These are phyloP conservation scores for Jamesozyma lodderae DNA, from an alignment of 805 yeast genomes.

Conservation along the genomic window DNA sequence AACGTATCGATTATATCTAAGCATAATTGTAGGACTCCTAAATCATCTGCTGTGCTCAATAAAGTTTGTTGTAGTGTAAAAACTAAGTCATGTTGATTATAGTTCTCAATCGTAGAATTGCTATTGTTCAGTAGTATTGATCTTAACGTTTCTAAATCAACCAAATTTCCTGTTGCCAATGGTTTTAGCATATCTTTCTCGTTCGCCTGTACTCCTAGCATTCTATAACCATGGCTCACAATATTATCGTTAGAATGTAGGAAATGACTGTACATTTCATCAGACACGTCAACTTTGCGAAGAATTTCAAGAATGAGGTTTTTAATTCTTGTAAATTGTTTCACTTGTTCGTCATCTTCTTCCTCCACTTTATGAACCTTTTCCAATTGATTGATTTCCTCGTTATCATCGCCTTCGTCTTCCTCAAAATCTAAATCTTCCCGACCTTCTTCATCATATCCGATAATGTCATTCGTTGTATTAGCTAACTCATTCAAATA, in stretches of 20 bases:
- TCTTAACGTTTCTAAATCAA: background rate
- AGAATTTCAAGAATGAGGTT: background rate
- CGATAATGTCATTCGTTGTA: constrained; percentile 10
- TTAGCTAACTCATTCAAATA: constrained; percentile 15
- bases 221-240: background rate
- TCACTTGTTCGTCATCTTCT: constrained; percentile 3
- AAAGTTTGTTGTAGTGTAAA: constrained; percentile 1
- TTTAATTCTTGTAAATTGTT: background rate
- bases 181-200: background rate
- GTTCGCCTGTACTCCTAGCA: background rate
- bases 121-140: background rate
- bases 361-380: background rate
- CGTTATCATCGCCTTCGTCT: background rate
- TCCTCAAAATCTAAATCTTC: constrained; percentile 1
- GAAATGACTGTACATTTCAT: background rate
- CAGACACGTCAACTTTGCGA: background rate
- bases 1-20: constrained; percentile 4
- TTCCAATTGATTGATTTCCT: too few relatives aligned
- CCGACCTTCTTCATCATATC: constrained; percentile 7
- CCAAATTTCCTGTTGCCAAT: background rate
- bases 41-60: background rate
- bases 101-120: background rate
- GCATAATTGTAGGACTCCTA: constrained; percentile 3
- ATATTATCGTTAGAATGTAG: background rate
- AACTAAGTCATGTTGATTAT: constrained; percentile 1